Base-by-base conservation (phyloP, 148 eudicot species). In the Rhododendron vialii region DNA sequence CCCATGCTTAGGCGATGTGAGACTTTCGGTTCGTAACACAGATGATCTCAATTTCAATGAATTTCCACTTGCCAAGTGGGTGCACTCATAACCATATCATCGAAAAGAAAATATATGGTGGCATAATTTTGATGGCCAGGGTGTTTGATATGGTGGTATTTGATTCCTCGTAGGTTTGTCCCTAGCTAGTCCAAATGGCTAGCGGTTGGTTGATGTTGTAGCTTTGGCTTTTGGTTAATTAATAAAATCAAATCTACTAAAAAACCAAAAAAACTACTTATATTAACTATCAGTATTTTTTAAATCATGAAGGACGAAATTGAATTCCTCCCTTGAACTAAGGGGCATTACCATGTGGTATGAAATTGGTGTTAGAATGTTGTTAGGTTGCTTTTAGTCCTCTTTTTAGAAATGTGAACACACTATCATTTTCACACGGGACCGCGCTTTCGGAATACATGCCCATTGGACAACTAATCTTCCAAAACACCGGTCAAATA, bases 311-410 rank as follows among this genome's bases (percentile, higher is more conserved):
- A 51, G 55, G 55, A 51, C 15, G 10, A 51, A 51, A 51, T 51
- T 51, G 83, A 63, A 65, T 80, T 78, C 87, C 83, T 85, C 87
- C 83, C 79, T 80, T 50, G 84, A 59, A 86, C 38, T 69, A 33
- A 14, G 78, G 47, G 50, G n/a, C 18, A 53, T 59, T 45, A 50
- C 20, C 30, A 22, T 22, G 51, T 76, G 57, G 59, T 55, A 53
- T 12, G 85, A 63, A 50, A 48, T 61, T 45, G 86, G 86, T 61
- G 67, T 35, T 63, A 28, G 48, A 87, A 75, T 12, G 82, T 33
- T 75, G 76, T 77, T 83, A 83, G 75, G 50, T 61, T 63, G 65
- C 20, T 47, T 14, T 83, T 63, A 75, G 1, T 83, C 75, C 33
- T 15, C 6, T 28, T 30, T 8, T 30, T 13, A 30, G 28, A 50